phyloP scores from a whole-genome alignment of 1,284 basidiomycete genomes.

The Trametes versicolor region DNA sequence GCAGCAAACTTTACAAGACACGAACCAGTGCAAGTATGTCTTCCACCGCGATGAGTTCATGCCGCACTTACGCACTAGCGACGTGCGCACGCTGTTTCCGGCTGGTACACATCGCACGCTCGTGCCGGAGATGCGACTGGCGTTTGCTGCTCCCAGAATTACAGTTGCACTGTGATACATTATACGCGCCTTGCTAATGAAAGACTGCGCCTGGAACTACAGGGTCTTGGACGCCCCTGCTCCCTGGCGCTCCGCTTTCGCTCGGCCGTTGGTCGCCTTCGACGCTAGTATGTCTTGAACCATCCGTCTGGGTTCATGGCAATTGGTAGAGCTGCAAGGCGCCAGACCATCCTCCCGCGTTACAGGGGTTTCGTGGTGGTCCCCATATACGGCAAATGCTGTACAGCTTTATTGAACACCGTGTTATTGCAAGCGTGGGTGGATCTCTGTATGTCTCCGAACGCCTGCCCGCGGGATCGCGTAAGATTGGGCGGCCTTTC shows the following conservation, averaged over 20 bases:
- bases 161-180: too few relatives aligned
- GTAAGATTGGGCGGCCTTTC: constrained; percentile 26
- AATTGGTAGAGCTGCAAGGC: background rate
- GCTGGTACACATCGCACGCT: too few relatives aligned
- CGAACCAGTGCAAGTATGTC: too few relatives aligned
- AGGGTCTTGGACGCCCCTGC: background rate
- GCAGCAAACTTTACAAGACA: too few relatives aligned
- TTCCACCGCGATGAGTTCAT: too few relatives aligned
- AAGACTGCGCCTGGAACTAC: background rate
- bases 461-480: constrained; percentile 25
- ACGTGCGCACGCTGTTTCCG: too few relatives aligned
- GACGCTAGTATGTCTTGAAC: background rate
- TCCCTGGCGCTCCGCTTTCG: constrained; percentile 2
- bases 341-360: background rate
- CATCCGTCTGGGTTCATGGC: background rate
- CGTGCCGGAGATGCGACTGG: too few relatives aligned
- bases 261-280: background rate
- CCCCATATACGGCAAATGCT: constrained; percentile 4
- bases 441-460: constrained; percentile 20
- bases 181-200: background rate
- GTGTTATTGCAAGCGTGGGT: constrained; percentile 8
- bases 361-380: background rate
- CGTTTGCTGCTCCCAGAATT: too few relatives aligned
- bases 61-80: too few relatives aligned
- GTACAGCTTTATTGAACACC: constrained; percentile 1